These are phyloP conservation scores for Candida ulmi DNA, from an alignment of 805 yeast species.

Conservation along the genomic window DNA sequence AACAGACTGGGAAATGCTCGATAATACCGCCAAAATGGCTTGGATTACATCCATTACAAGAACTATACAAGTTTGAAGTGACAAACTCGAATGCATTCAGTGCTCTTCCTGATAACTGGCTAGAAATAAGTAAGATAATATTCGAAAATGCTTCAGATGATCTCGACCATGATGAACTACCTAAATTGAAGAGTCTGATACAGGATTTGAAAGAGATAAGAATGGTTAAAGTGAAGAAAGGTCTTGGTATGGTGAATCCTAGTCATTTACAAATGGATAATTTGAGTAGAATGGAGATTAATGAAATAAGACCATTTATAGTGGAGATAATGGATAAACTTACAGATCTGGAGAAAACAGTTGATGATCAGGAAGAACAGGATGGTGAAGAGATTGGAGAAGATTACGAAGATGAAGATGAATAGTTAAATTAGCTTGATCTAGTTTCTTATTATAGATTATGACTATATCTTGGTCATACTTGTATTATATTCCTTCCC, in stretches of 20 bases:
- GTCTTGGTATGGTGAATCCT: constrained; percentile 73
- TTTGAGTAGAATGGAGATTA: constrained; percentile 76
- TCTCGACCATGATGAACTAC: constrained; percentile 57
- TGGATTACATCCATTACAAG: constrained; percentile 44
- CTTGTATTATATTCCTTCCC: too few relatives aligned
- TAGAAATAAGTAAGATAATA: constrained; percentile 69
- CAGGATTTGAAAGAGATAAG: constrained; percentile 86
- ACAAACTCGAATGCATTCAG: constrained; percentile 54
- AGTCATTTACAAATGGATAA: constrained; percentile 80
- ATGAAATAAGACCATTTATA: constrained; percentile 81
- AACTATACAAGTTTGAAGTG: constrained; percentile 62
- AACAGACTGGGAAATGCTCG: constrained; percentile 80
- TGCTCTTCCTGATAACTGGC: constrained; percentile 82
- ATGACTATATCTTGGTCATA: too few relatives aligned
- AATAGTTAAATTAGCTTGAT: too few relatives aligned
- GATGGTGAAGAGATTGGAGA: constrained; percentile 5
- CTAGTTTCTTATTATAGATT: too few relatives aligned
- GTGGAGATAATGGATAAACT: constrained; percentile 76
- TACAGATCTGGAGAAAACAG: constrained; percentile 44
- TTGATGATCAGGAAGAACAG: constrained; percentile 3
- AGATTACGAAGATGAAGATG: background rate
- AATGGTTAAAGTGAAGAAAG: constrained; percentile 73
- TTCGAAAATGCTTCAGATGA: constrained; percentile 73
- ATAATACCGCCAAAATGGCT: constrained; percentile 88
- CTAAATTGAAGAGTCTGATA: constrained; percentile 59